These are phyloP conservation scores for Geranium incanum DNA, from an alignment of 441 rosid genomes.

Conservation along the genomic window DNA sequence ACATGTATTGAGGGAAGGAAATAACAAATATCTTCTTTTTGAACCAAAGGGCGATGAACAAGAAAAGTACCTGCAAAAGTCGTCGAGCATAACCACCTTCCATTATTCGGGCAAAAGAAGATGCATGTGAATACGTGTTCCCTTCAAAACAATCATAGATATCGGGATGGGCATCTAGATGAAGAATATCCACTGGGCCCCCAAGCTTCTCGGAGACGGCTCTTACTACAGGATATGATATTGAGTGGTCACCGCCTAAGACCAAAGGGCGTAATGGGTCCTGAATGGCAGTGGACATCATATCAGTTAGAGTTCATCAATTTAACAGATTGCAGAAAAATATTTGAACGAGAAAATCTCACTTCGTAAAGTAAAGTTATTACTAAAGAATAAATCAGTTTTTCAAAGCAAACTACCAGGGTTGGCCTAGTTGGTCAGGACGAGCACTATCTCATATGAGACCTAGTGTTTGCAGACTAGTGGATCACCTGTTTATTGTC, in stretches of 20 bases:
- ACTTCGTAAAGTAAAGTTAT: too few relatives aligned
- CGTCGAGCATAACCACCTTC: slow-evolving; percentile 92
- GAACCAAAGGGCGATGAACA: too few relatives aligned
- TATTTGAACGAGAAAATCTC: not conserved
- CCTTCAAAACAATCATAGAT: slow-evolving; percentile 86
- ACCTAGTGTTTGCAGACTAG: too few relatives aligned
- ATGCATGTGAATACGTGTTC: slow-evolving; percentile 88
- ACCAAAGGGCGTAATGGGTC: slow-evolving; percentile 81
- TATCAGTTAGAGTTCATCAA: slow-evolving; percentile 8
- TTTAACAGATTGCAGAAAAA: slow-evolving; percentile 1
- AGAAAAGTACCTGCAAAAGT: slow-evolving; percentile 66
- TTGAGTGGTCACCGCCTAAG: slow-evolving; percentile 96
- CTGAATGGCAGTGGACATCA: slow-evolving; percentile 29
- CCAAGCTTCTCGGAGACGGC: slow-evolving; percentile 95
- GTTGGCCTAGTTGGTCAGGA: too few relatives aligned
- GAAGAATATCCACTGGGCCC: slow-evolving; percentile 91
- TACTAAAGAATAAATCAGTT: too few relatives aligned
- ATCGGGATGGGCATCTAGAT: slow-evolving; percentile 97
- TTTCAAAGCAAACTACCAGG: too few relatives aligned
- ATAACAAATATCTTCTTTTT: too few relatives aligned
- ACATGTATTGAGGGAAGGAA: too few relatives aligned
- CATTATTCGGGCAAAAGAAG: slow-evolving; percentile 97
- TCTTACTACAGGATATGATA: slow-evolving; percentile 84
- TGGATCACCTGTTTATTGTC: too few relatives aligned
- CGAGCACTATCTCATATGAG: too few relatives aligned